These are phyloP conservation scores for Jamesozyma piceae DNA, from an alignment of 805 yeast genomes.

Conservation along the genomic window DNA sequence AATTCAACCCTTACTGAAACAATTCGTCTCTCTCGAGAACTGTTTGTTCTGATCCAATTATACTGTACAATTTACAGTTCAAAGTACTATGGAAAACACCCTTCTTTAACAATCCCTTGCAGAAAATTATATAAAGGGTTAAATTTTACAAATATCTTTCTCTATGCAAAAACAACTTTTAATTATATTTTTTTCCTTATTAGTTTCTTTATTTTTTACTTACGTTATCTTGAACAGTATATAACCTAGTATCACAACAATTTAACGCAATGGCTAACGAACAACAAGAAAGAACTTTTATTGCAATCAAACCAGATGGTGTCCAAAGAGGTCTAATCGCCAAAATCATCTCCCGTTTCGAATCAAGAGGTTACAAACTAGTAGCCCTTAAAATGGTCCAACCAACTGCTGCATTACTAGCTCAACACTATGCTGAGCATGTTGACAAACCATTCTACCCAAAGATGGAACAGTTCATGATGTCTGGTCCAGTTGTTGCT, in stretches of 20 bases:
- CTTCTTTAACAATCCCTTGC: too few relatives aligned
- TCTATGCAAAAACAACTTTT: too few relatives aligned
- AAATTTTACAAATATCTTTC: too few relatives aligned
- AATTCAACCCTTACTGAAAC: too few relatives aligned
- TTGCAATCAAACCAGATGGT: constrained; percentile 97
- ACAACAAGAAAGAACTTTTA: constrained; percentile 71
- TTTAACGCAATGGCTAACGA: not conserved
- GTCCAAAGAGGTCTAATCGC: constrained; percentile 97
- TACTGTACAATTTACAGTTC: too few relatives aligned
- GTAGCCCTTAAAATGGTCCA: constrained; percentile 87
- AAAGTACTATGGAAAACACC: too few relatives aligned
- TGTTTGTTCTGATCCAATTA: too few relatives aligned
- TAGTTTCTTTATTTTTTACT: too few relatives aligned
- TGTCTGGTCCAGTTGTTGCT: constrained; percentile 96
- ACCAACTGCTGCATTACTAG: constrained; percentile 80
- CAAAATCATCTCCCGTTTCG: constrained; percentile 85
- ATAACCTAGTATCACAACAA: not conserved
- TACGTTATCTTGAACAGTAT: not conserved
- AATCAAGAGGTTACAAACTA: constrained; percentile 94
- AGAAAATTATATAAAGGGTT: too few relatives aligned
- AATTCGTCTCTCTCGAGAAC: too few relatives aligned
- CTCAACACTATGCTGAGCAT: constrained; percentile 92
- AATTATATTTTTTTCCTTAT: too few relatives aligned
- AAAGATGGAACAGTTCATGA: constrained; percentile 90
- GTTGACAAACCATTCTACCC: constrained; percentile 97